Percentiles rank a stretch among this genome's conserved stretches.
Evolutionary conservation across 805 yeast species (phyloP).

Genomic region (Grigorovia yakushimaensis): DNA sequence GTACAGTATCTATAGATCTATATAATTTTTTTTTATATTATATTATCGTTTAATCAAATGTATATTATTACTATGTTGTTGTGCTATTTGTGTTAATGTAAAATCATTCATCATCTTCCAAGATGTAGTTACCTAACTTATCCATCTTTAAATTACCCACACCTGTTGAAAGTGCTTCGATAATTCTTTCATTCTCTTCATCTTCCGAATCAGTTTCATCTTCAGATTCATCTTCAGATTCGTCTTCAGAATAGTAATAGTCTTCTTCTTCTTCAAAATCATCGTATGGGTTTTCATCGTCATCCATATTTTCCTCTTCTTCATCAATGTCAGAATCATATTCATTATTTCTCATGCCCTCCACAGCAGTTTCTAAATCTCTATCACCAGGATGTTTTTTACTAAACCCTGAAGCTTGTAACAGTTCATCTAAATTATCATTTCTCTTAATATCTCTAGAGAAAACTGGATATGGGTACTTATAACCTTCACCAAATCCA

Average conservation of each 20-base stretch:
- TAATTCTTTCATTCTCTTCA: slow-evolving; percentile 50
- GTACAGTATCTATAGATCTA: not conserved
- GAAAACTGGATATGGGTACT: slow-evolving; percentile 70
- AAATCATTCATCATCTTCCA: slow-evolving; percentile 35
- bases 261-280: slow-evolving; percentile 22
- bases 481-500: slow-evolving; percentile 75
- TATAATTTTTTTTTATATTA: too few species aligned
- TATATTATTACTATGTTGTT: too few species aligned
- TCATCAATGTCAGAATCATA: slow-evolving; percentile 27
- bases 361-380: slow-evolving; percentile 71
- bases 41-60: not conserved
- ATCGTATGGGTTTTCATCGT: slow-evolving; percentile 52
- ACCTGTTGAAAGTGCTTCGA: slow-evolving; percentile 60
- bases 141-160: slow-evolving; percentile 65
- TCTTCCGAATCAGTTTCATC: slow-evolving; percentile 29
- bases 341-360: slow-evolving; percentile 42
- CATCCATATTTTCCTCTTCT: slow-evolving; percentile 33
- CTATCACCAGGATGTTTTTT: slow-evolving; percentile 44
- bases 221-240: slow-evolving; percentile 24
- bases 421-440: slow-evolving; percentile 69
- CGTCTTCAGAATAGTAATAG: slow-evolving; percentile 21
- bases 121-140: slow-evolving; percentile 69
- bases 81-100: too few species aligned
- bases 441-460: slow-evolving; percentile 61
- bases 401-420: slow-evolving; percentile 81